phyloP scores from a whole-genome alignment of 1,139 yeast genomes.

The Sugiyamaella sp. region DNA sequence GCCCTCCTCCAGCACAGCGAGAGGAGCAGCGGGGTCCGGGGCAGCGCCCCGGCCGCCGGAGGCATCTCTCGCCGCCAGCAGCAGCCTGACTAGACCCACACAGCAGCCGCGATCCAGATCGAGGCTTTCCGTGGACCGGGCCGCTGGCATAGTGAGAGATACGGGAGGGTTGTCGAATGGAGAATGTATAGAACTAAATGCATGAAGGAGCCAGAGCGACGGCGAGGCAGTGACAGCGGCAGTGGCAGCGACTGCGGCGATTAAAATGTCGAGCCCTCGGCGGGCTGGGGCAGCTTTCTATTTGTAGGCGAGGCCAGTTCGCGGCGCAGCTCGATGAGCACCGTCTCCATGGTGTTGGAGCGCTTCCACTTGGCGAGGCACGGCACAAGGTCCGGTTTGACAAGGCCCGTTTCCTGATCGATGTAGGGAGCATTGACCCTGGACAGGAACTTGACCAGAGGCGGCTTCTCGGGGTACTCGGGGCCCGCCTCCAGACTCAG shows the following conservation, averaged over 20 bases:
- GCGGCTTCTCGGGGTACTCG: constrained; percentile 87
- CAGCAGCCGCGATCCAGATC: no score
- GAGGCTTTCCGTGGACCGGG: no score
- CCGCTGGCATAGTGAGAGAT: no score
- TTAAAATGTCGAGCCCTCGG: constrained; percentile 75
- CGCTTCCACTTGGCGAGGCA: constrained; percentile 86
- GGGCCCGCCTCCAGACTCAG: constrained; percentile 81
- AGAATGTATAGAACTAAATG: background rate
- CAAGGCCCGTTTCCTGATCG: constrained; percentile 62
- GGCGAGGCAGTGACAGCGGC: background rate
- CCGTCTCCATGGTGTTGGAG: constrained; percentile 86
- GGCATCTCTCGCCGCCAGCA: no score
- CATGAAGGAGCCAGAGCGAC: background rate
- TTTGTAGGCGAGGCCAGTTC: constrained; percentile 85
- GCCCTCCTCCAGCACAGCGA: no score
- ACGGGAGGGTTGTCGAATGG: no score
- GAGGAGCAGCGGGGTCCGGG: no score
- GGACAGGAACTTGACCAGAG: constrained; percentile 74
- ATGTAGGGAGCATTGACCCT: constrained; percentile 92
- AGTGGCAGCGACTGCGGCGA: background rate
- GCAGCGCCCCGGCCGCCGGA: no score
- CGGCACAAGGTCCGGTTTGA: constrained; percentile 62
- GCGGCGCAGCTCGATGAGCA: constrained; percentile 78
- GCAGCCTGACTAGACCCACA: no score
- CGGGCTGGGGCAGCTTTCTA: constrained; percentile 86